These are phyloP conservation scores for Phyllostachys edulis DNA, from an alignment of 176 grass and related monocot species.

Conservation along the genomic window DNA sequence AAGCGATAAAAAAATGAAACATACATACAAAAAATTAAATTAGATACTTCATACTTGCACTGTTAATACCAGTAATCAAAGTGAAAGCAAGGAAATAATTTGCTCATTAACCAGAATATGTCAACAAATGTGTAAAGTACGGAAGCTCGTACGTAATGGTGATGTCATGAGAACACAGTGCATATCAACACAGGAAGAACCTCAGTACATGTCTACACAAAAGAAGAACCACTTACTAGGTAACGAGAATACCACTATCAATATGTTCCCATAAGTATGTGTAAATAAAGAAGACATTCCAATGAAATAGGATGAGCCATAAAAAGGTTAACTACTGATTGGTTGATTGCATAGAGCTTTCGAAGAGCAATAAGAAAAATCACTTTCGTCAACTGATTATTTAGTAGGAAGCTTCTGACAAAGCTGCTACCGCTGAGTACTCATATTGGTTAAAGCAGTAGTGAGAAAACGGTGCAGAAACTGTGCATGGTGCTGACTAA, in stretches of 20 bases:
- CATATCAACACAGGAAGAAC: not conserved
- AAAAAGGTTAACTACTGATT: not conserved
- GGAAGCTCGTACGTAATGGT: not conserved
- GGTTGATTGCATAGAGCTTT: not conserved
- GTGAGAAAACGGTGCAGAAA: not conserved
- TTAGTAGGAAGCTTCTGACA: not conserved
- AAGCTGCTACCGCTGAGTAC: not conserved
- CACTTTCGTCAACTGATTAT: not conserved
- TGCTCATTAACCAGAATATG: not conserved
- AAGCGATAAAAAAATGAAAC: constrained; percentile 15
- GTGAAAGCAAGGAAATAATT: constrained; percentile 2
- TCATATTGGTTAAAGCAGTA: not conserved
- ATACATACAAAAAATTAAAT: not conserved
- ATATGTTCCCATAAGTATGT: not conserved
- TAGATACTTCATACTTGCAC: not conserved
- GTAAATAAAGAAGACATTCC: constrained; percentile 1
- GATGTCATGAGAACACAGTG: not conserved
- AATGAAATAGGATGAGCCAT: not conserved
- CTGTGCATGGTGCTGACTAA: not conserved
- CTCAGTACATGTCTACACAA: not conserved
- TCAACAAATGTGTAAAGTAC: not conserved
- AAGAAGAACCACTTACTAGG: not conserved
- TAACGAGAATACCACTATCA: not conserved
- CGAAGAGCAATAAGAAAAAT: not conserved
- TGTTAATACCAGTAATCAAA: not conserved